Evolutionary conservation across 495 filamentous ascomycete species (phyloP), one percentile per base, ranked within the genome.

Genomic region (Viridothelium virens): DNA sequence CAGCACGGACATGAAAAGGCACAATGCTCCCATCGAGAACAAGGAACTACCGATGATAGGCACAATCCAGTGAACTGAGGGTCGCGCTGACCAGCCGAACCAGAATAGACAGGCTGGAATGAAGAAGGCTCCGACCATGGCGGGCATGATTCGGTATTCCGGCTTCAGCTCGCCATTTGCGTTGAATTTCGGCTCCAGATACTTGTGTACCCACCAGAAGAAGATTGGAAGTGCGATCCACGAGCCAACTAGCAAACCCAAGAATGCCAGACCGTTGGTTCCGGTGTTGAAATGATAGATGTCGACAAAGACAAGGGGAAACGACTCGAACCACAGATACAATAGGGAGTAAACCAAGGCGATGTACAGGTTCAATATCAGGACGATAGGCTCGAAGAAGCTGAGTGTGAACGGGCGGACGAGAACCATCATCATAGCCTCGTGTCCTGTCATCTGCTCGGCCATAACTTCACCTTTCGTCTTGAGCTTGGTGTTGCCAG

Each of bases 271-370:
- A 1, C 83, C 81, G 66, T 72, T 73, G 68, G 78, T 33, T 3
- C 79, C 79, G 0, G 79, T 69, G 47, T 77, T 77, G 73, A 85
- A 84, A 66, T 73, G 71, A 71, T 82, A 82, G 14, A 81, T 79
- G 2, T 74, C 74, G 47, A 70, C 38, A 69, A 83, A 86, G 63
- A 84, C 78, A 33, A 83, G 76, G 1, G 82, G 82, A 71, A 84
- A 86, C 3, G 78, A 79, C 68, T 86, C 84, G 74, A 86, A 85
- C 77, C 78, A 86, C 69, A 81, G 78, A 69, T 84, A 86, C 9
- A 83, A 74, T 37, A 85, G 77, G 3, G 79, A 81, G 61, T 86
- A 85, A 44, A 81, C 76, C 0, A 85, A 76, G 5, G 81, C 73
- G 56, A 79, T 82, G 70, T 85, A 84, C 25, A 85, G 74, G 67